phyloP scores from a whole-genome alignment of 2,329 filamentous ascomycete genomes.

The Xylaria hypoxylon region DNA sequence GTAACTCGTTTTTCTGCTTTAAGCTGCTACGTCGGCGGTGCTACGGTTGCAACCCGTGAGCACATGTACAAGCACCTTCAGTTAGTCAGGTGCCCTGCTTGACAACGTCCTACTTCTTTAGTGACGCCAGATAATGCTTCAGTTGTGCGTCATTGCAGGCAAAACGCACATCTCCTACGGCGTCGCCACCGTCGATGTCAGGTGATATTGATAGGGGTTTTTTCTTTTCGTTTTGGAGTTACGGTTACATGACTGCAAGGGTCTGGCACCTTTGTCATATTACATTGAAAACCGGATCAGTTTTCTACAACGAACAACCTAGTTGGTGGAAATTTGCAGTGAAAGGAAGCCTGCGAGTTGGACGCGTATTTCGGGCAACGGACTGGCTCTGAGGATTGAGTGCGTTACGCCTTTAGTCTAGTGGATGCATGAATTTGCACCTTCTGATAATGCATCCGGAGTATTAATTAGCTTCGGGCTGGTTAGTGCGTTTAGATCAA shows the following conservation, averaged over 20 bases:
- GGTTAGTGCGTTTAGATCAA: no score
- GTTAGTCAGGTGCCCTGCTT: no score
- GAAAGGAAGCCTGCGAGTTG: not conserved
- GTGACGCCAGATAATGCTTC: not conserved
- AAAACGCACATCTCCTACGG: no score
- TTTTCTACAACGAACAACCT: not conserved
- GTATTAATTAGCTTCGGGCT: no score
- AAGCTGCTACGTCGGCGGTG: not conserved
- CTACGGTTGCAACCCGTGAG: no score
- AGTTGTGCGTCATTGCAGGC: not conserved
- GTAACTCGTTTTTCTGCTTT: not conserved
- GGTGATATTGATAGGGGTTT: not conserved
- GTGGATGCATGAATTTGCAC: no score
- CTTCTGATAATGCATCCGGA: no score
- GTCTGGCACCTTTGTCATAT: not conserved
- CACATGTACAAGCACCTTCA: no score
- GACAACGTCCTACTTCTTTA: no score
- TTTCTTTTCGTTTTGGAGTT: not conserved
- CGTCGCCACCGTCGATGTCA: not conserved
- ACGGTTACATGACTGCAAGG: not conserved
- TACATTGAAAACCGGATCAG: not conserved
- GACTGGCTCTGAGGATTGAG: not conserved
- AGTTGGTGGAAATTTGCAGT: no score
- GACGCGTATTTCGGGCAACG: not conserved
- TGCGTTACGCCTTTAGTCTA: not conserved